A percentile compares a stretch with the other conserved stretches of the same genome.
phyloP scores from a whole-genome alignment of 2,329 filamentous ascomycete species.

The Neonectria ditissima region DNA sequence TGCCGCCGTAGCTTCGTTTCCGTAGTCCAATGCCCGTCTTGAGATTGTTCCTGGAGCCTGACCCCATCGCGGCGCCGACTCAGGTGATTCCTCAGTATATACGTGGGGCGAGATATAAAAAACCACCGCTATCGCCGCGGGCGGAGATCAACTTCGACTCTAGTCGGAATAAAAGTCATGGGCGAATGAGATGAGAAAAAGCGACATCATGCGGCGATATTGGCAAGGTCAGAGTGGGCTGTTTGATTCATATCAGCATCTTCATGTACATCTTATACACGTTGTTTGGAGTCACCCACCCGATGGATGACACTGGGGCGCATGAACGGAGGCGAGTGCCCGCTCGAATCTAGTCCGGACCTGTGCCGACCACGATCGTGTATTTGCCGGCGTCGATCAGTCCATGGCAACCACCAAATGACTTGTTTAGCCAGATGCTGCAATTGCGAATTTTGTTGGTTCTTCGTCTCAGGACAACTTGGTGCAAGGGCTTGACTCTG shows the following conservation, averaged over 20 bases:
- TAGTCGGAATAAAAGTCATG: conserved; percentile 41
- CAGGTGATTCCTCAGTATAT: conserved; percentile 28
- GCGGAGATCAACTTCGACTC: conserved; percentile 39
- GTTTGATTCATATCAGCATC: conserved; percentile 29
- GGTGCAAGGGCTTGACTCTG: conserved; percentile 40
- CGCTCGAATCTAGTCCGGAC: conserved; percentile 18
- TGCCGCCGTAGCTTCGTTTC: conserved; percentile 38
- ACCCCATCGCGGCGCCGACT: conserved; percentile 43
- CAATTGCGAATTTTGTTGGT: conserved; percentile 37
- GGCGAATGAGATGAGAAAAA: conserved; percentile 39
- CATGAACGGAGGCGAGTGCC: conserved; percentile 25
- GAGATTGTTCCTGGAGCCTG: conserved; percentile 39
- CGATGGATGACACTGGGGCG: conserved; percentile 30
- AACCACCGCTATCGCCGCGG: conserved; percentile 31
- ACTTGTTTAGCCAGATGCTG: conserved; percentile 29
- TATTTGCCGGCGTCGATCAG: conserved; percentile 27
- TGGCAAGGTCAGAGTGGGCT: conserved; percentile 16
- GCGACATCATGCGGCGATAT: conserved; percentile 41
- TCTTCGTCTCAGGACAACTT: conserved; percentile 24
- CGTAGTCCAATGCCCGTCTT: conserved; percentile 38
- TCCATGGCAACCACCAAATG: conserved; percentile 30
- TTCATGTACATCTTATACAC: conserved; percentile 21
- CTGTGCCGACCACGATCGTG: conserved; percentile 25
- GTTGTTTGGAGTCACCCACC: conserved; percentile 22
- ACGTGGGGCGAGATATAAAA: conserved; percentile 34